Conservation (phyloP, 495 filamentous ascomycete genomes). For the Penicillium canariense region DNA sequence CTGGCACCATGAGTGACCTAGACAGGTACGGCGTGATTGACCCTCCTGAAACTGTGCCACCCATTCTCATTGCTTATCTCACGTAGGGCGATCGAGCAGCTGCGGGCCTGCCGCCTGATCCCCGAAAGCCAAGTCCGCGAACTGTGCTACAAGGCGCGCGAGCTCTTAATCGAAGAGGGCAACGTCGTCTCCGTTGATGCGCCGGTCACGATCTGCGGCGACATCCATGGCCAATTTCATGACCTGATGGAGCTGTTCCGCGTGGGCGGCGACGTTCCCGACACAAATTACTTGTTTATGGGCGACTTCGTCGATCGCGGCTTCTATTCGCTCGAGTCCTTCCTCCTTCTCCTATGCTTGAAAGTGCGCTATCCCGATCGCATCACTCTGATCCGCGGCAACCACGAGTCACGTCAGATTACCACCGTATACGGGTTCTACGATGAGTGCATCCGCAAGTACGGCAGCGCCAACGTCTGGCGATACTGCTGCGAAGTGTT, state of each 20-base stretch:
- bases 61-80: constrained; percentile 14
- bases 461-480: constrained; percentile 97
- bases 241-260: constrained; percentile 98
- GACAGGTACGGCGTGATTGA: constrained; percentile 59
- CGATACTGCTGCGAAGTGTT: constrained; percentile 98
- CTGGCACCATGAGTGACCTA: constrained; percentile 75
- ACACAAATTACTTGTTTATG: constrained; percentile 99
- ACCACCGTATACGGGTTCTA: constrained; percentile 99
- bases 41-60: neutral
- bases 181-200: constrained; percentile 96
- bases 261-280: constrained; percentile 90
- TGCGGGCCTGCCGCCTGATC: constrained; percentile 93
- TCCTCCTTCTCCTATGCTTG: constrained; percentile 88
- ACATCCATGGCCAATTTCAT: constrained; percentile 98
- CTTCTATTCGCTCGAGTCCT: constrained; percentile 96
- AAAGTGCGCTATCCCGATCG: constrained; percentile 98
- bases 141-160: constrained; percentile 95
- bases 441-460: constrained; percentile 96
- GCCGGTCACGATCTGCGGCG: constrained; percentile 97
- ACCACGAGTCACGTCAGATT: constrained; percentile 97
- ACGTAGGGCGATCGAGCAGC: constrained; percentile 84
- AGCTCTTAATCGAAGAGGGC: constrained; percentile 95
- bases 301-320: constrained; percentile 98
- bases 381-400: constrained; percentile 94
- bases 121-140: constrained; percentile 93